These are phyloP conservation scores for Tolypocladium cylindrosporum DNA, from an alignment of 2,329 filamentous ascomycete species.

Conservation along the genomic window DNA sequence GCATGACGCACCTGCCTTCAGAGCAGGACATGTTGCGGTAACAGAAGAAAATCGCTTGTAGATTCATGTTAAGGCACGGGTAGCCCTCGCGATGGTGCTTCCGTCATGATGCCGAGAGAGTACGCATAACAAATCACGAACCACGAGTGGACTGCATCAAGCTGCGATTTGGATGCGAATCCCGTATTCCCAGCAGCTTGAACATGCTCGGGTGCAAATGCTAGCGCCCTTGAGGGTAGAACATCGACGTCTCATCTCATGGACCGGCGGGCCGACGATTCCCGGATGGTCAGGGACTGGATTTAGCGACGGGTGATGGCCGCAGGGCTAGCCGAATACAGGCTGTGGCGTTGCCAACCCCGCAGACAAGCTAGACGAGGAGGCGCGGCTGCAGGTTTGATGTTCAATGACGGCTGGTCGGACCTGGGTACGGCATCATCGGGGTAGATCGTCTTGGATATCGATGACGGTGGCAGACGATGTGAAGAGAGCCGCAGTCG, in stretches of 20 bases:
- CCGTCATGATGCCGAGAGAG: no score
- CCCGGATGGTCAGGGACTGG: neutral
- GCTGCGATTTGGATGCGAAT: no score
- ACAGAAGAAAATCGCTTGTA: no score
- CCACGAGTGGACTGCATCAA: no score
- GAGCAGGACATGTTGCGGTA: no score
- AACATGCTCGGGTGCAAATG: no score
- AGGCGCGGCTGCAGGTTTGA: neutral
- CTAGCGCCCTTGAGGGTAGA: neutral
- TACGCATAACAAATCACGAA: no score
- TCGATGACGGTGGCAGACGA: neutral
- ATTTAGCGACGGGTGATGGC: neutral
- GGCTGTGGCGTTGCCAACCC: neutral
- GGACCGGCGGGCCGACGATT: neutral
- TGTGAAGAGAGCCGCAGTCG: neutral
- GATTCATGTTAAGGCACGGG: no score
- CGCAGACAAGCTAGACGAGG: neutral
- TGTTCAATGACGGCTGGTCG: neutral
- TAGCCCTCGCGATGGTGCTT: no score
- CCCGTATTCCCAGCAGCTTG: no score
- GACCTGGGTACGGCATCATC: neutral
- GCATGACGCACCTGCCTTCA: no score
- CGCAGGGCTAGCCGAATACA: neutral
- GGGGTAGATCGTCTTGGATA: neutral
- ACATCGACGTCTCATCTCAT: neutral